Conservation (phyloP, 768 basidiomycete species). For the Boletus rex-veris region DNA sequence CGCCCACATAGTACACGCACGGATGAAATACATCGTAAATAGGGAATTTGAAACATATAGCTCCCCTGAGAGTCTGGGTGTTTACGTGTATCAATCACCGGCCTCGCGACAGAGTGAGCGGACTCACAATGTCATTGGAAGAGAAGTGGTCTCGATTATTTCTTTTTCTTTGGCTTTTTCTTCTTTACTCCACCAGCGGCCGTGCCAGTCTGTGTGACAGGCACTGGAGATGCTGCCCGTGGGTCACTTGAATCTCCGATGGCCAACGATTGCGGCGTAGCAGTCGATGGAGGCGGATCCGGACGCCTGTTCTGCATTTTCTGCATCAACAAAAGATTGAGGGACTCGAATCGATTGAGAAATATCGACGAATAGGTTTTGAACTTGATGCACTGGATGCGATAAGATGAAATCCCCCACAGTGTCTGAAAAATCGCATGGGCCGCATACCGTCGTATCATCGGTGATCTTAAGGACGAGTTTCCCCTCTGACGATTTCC, state of each 20-base stretch:
- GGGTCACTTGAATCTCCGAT: slow-evolving; percentile 25
- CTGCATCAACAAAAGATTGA: slow-evolving; percentile 82
- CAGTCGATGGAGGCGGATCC: slow-evolving; percentile 27
- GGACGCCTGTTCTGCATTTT: slow-evolving; percentile 74
- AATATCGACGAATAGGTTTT: slow-evolving; percentile 93
- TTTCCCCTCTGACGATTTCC: slow-evolving; percentile 79
- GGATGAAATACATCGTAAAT: slow-evolving; percentile 3
- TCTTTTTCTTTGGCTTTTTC: slow-evolving; percentile 83
- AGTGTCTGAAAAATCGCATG: not conserved
- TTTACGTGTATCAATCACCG: slow-evolving; percentile 6
- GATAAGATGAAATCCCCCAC: not conserved
- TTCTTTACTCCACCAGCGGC: slow-evolving; percentile 69
- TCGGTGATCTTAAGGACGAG: slow-evolving; percentile 94
- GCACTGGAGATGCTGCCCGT: slow-evolving; percentile 33
- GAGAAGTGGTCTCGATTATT: slow-evolving; percentile 34
- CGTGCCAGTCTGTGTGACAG: slow-evolving; percentile 31
- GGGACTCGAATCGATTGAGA: slow-evolving; percentile 92
- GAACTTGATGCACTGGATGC: slow-evolving; percentile 85
- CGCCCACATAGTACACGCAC: not conserved
- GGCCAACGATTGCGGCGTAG: slow-evolving; percentile 16
- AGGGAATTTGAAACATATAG: slow-evolving; percentile 1
- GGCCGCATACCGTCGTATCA: slow-evolving; percentile 68
- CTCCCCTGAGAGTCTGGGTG: not conserved
- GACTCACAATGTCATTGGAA: slow-evolving; percentile 13
- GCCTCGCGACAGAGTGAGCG: not conserved